These are phyloP conservation scores for Daldinia decipiens DNA, from an alignment of 495 filamentous ascomycete species.

Conservation along the genomic window DNA sequence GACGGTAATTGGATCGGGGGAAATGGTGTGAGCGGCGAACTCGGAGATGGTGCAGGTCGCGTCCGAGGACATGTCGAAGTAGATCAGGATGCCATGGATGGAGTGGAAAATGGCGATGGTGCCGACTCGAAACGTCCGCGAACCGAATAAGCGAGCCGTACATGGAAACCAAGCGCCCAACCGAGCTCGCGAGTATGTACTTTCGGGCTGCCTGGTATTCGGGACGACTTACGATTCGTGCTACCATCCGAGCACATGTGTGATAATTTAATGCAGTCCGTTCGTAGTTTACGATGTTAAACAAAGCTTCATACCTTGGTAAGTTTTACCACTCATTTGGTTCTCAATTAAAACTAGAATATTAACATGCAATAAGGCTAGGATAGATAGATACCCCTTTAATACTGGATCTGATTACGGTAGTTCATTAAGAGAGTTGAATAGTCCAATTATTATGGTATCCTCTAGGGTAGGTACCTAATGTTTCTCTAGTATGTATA, in stretches of 20 bases:
- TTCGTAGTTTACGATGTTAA: not conserved
- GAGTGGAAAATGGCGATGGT: constrained; percentile 44
- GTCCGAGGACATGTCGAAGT: constrained; percentile 56
- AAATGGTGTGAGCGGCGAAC: constrained; percentile 52
- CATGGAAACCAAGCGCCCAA: not conserved
- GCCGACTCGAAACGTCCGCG: constrained; percentile 54
- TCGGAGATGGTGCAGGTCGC: constrained; percentile 57
- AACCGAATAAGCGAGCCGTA: constrained; percentile 45
- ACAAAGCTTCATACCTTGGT: not conserved
- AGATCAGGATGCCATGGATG: constrained; percentile 47
- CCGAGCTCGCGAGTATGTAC: not conserved
- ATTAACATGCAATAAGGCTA: constrained; percentile 3
- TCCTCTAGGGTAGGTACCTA: not conserved
- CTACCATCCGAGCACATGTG: not conserved
- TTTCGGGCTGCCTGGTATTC: not conserved
- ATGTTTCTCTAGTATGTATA: not conserved
- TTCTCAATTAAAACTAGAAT: not conserved
- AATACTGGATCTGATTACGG: not conserved
- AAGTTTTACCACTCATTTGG: not conserved
- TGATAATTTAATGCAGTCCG: not conserved
- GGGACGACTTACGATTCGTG: not conserved
- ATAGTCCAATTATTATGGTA: not conserved
- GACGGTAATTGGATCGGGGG: constrained; percentile 66
- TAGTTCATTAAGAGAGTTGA: not conserved
- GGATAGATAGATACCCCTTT: constrained; percentile 12